Evolutionary conservation across 345 rosid species (phyloP), one percentile per base, ranked within the genome.

Genomic region (Rhizophora apiculata): DNA sequence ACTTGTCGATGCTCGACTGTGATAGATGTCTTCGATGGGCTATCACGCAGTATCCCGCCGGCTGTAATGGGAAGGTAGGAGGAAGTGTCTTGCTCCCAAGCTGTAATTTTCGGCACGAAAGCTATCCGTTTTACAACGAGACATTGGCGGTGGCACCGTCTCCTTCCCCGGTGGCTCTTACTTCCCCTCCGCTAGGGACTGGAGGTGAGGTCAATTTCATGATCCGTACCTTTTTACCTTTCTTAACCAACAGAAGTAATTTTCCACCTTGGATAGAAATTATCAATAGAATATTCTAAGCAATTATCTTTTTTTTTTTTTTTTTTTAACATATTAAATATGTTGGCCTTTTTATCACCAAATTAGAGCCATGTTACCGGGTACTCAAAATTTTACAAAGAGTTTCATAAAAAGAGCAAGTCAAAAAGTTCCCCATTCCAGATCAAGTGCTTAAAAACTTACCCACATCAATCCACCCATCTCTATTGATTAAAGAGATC

Each of bases 1-100:
- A 90, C 66, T 56, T 90, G 51, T 67, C 78, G 48, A 69, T 37
- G 30, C 0, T 9, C 30, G 81, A 82, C 1, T 86, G 94, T 68
- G 52, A 60, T 10, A 18, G n/a, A 5, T 88, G 94, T 78, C 67
- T 85, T 62, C 36, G 26, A 1, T 24, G 3, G 21, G 69, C 72
- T 39, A 51, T 63, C 48, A 26, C 62, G 2, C 34, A 24, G 3
- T 30, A 74, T 55, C 75, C 68, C 5, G 0, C 0, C 3, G 53
- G 68, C 56, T 68, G 70, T 22, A 54, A 43, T 49, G 76, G 75
- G 58, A 77, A 61, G 69, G 43, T 6, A 37, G 86, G 84, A 27
- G 84, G 78, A 51, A 72, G 76, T 48, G 51, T 75, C 8, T 31
- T 80, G 58, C 3, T 0, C n/a, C 85, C 85, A 0, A 80, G 79